A percentile compares a stretch with the other conserved stretches of the same genome.
Evolutionary conservation across 1,284 basidiomycete species (phyloP).

Genomic region (Irpex sp.): DNA sequence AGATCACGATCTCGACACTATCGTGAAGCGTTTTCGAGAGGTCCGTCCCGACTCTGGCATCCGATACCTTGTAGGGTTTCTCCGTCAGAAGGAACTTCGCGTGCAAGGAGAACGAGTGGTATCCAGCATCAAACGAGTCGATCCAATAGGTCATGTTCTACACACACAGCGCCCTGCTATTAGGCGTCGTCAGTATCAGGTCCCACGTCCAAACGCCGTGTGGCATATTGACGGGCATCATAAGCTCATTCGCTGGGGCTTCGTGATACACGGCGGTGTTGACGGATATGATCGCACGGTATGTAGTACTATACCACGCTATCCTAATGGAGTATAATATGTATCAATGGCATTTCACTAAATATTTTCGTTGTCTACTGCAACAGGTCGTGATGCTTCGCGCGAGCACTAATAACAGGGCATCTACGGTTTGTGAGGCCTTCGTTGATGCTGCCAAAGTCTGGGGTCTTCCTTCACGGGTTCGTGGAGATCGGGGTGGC

Average conservation of each 20-base stretch:
- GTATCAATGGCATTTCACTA: neutral
- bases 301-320: conserved; percentile 7
- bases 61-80: conserved; percentile 8
- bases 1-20: conserved; percentile 3
- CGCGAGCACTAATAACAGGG: conserved; percentile 35
- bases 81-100: conserved; percentile 7
- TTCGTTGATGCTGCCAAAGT: conserved; percentile 20
- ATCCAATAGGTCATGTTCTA: conserved; percentile 14
- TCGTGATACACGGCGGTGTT: conserved; percentile 45
- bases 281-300: conserved; percentile 41
- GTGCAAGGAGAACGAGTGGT: conserved; percentile 11
- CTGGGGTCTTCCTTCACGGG: conserved; percentile 23
- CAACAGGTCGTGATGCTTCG: conserved; percentile 25
- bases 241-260: conserved; percentile 45
- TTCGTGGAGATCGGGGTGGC: conserved; percentile 25
- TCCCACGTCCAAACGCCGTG: conserved; percentile 33
- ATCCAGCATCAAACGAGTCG: conserved; percentile 16
- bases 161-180: conserved; percentile 15
- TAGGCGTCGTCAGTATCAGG: conserved; percentile 27
- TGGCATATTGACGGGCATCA: conserved; percentile 52
- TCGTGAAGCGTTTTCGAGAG: neutral
- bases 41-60: conserved; percentile 16
- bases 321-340: neutral
- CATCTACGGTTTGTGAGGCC: conserved; percentile 34
- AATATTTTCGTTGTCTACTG: neutral